A percentile compares a stretch with the other conserved stretches of the same genome.
Evolutionary conservation across 352 stramenopile genomes (phyloP).

Genomic region (Phytophthora pini): DNA sequence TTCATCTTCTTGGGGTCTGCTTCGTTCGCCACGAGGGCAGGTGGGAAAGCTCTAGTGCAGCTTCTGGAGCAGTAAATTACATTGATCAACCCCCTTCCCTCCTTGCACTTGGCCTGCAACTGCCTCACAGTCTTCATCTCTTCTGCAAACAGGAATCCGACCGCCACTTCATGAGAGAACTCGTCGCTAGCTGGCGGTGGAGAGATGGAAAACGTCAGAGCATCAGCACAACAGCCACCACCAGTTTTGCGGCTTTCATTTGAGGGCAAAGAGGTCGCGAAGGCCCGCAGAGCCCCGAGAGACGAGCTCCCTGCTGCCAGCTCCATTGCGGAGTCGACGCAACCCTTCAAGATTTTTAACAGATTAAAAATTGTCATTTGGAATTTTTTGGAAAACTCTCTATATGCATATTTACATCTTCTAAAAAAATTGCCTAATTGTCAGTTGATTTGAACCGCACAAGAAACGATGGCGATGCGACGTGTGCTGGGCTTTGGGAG

Average conservation of each 20-base stretch:
- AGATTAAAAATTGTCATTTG: no score
- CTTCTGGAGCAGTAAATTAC: slow-evolving; percentile 67
- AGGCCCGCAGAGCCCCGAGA: slow-evolving; percentile 40
- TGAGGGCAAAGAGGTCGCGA: slow-evolving; percentile 31
- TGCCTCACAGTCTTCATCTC: slow-evolving; percentile 70
- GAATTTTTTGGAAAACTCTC: no score
- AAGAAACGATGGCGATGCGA: slow-evolving; percentile 30
- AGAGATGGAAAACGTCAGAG: slow-evolving; percentile 36
- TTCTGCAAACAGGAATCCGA: slow-evolving; percentile 59
- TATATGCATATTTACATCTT: neutral
- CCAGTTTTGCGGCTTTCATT: slow-evolving; percentile 18
- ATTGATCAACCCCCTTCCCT: slow-evolving; percentile 47
- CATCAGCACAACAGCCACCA: slow-evolving; percentile 15
- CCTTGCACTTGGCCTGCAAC: slow-evolving; percentile 42
- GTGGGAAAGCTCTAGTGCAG: slow-evolving; percentile 61
- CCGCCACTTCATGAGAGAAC: slow-evolving; percentile 57
- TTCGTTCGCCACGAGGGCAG: slow-evolving; percentile 26
- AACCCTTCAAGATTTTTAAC: slow-evolving; percentile 28
- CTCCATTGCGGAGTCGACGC: slow-evolving; percentile 21
- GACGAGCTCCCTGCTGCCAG: slow-evolving; percentile 3
- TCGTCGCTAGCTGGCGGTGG: slow-evolving; percentile 39
- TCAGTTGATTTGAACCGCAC: neutral
- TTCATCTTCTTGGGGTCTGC: slow-evolving; percentile 28
- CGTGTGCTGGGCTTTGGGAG: slow-evolving; percentile 10
- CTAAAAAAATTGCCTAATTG: neutral